These are phyloP conservation scores for Boletus vinaceobasis DNA, from an alignment of 768 basidiomycete genomes.

Conservation along the genomic window DNA sequence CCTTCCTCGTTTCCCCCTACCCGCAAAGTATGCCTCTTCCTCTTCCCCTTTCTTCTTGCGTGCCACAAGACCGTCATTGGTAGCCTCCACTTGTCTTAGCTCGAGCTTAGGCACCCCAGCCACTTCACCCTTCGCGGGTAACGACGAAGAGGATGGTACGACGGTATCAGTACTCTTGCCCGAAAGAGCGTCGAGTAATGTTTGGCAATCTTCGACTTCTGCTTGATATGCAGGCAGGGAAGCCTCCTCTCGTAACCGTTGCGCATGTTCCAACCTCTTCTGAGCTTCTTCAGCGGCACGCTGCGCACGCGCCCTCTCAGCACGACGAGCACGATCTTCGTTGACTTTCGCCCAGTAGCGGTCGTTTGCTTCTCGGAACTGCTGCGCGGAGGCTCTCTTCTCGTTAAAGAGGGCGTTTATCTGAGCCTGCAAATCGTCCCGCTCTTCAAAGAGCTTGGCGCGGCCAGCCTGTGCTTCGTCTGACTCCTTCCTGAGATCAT, in stretches of 20 bases:
- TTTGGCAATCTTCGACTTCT: conserved; percentile 96
- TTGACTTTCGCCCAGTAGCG: conserved; percentile 78
- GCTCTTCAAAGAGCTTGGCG: conserved; percentile 82
- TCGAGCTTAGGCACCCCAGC: conserved; percentile 78
- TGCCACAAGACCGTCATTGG: conserved; percentile 60
- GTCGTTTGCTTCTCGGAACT: conserved; percentile 81
- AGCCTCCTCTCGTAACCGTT: conserved; percentile 87
- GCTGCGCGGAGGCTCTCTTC: conserved; percentile 71
- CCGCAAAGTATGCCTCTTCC: conserved; percentile 77
- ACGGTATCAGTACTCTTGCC: conserved; percentile 54
- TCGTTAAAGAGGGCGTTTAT: conserved; percentile 68
- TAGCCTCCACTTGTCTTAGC: conserved; percentile 75
- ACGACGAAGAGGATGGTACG: conserved; percentile 41
- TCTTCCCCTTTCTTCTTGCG: conserved; percentile 94
- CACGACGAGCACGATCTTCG: conserved; percentile 83
- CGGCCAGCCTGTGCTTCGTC: conserved; percentile 83
- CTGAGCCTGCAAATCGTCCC: conserved; percentile 66
- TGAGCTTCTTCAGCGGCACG: conserved; percentile 72
- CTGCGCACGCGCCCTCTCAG: conserved; percentile 72
- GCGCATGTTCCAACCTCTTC: conserved; percentile 75
- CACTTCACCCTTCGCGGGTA: conserved; percentile 42
- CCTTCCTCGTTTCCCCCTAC: conserved; percentile 64
- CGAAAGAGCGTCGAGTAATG: conserved; percentile 80
- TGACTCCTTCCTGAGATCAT: conserved; percentile 78
- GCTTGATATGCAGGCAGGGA: conserved; percentile 84